Evolutionary conservation across 2,329 filamentous ascomycete species (phyloP), one percentile per base, ranked within the genome.

Genomic region (Coniochaeta sp.): DNA sequence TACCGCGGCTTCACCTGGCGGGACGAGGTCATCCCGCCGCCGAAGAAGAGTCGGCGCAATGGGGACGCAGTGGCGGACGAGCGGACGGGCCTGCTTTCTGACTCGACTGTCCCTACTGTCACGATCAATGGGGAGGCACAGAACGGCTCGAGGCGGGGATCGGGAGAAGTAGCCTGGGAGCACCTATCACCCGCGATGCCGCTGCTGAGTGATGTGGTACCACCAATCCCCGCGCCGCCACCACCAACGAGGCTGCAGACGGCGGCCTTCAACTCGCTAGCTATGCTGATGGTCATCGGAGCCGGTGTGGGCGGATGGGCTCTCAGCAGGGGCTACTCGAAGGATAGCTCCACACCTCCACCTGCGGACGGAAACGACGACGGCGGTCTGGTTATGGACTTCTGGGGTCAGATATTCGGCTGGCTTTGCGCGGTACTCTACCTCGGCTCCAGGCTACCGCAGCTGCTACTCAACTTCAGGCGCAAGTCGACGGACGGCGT

Each of bases 401-500:
- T 84, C 27, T 82, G 84, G 69, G 94, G 94, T 48, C 94, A 99
- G 65, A 73, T 95, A 46, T 97, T 96, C 61, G 94, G 94, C 32
- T 97, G 95, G 70, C 77, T 97, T 47, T 97, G 92, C 70, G 91
- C 94, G 2, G 75, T 82, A 1, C 77, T 96, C 5, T 97, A 99
- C 64, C 87, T 97, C 10, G 89, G 89, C 20, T 94, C 88, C 1
- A 86, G 94, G 8, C 71, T 97, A 6, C 94, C 94, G 0, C 94
- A 99, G 71, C 77, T 99, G 1, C 76, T 96, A 7, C 81, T 97
- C 50, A 99, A 97, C 69, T 95, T 89, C 73, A 83, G 89, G 18
- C 86, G 94, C 56, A 95, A 95, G 72, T 91, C 86, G 40, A 96
- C 91, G 1, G 91, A 97, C 52, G 94, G 94, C 3, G 86, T 99